A percentile compares a stretch with the other conserved stretches of the same genome.
These are phyloP conservation scores for Calonectria fujianensis DNA, from an alignment of 2,329 filamentous ascomycete species.

Conservation along the genomic window DNA sequence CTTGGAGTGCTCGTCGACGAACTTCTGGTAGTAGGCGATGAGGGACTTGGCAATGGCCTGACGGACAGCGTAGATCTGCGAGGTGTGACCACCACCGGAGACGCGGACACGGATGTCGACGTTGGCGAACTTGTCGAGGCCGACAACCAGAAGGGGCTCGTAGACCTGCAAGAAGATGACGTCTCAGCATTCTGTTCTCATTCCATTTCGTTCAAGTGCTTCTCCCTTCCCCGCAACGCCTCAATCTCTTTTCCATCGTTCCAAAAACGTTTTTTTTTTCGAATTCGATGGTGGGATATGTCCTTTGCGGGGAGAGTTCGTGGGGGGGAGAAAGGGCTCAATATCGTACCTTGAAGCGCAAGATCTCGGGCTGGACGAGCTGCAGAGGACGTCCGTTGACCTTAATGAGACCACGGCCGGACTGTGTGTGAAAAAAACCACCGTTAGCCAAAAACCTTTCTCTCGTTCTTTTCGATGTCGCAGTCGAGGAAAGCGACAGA, in stretches of 20 bases:
- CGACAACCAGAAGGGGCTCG: constrained; percentile 97
- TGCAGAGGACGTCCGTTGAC: constrained; percentile 98
- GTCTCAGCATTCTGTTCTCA: constrained; percentile 49
- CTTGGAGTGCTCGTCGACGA: constrained; percentile 99
- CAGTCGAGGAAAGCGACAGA: constrained; percentile 18
- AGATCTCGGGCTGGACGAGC: constrained; percentile 96
- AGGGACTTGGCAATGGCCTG: constrained; percentile 94
- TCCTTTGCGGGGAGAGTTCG: constrained; percentile 29
- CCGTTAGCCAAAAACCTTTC: constrained; percentile 55
- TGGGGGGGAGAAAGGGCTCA: constrained; percentile 28
- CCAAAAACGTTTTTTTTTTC: constrained; percentile 30
- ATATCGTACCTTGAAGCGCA: constrained; percentile 92
- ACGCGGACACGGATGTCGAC: constrained; percentile 99
- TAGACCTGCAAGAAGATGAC: constrained; percentile 79
- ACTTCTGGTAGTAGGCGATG: constrained; percentile 98
- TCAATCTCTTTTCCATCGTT: constrained; percentile 22
- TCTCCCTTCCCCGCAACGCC: constrained; percentile 15
- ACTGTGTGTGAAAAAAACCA: constrained; percentile 54
- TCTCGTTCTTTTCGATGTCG: constrained; percentile 29
- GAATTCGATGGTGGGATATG: constrained; percentile 35
- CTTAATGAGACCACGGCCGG: constrained; percentile 87
- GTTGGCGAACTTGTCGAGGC: constrained; percentile 96
- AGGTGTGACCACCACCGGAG: constrained; percentile 97
- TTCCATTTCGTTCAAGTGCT: constrained; percentile 19
- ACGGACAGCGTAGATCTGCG: constrained; percentile 98